Evolutionary conservation across 2,329 filamentous ascomycete species (phyloP), one percentile per base, ranked within the genome.

Genomic region (Akanthomyces dipterigenus): DNA sequence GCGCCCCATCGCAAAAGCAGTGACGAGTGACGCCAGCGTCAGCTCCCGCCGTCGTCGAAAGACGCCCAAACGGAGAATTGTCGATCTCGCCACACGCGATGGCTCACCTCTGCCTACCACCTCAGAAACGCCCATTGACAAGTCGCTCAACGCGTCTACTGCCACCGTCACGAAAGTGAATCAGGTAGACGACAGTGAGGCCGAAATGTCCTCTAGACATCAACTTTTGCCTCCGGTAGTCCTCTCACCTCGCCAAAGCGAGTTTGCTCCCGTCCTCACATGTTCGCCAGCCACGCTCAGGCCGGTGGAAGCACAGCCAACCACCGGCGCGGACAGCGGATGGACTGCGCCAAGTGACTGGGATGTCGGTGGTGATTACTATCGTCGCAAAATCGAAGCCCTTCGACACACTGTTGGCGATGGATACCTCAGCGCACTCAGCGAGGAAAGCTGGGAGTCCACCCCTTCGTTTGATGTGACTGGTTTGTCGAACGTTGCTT

Each of bases 341-440:
- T 60, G 56, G 56, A 16, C 48, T 5, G 36, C 56, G n/a, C 36
- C 56, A 11, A 76, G 80, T 50, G 82, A 88, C 62, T 90, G 87
- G 83, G 85, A 86, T 63, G 77, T 84, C 48, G 84, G 85, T 62
- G 88, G 89, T 59, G 90, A 95, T 69, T 78, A 90, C 8, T 98
- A 96, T 74, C 86, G 89, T 62, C 90, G 90, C 72, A 95, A 95
- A 73, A 88, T 98, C 60, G 92, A 96, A 73, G 87, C 89, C 3
- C 77, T 97, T 59, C 88, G 92, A 64, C 88, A 88, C 69, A 91
- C 93, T 69, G 88, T 96, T 65, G 93, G 93, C 36, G 91, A 87
- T 67, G 89, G 87, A 42, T 99, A 96, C 82, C 82, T 99, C 43
- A 93, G 87, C 64, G 91, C 90, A 16, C 79, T 98, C 55, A 89